Evolutionary conservation across 1,284 basidiomycete genomes (phyloP).

Genomic region (Porodaedalea pini): DNA sequence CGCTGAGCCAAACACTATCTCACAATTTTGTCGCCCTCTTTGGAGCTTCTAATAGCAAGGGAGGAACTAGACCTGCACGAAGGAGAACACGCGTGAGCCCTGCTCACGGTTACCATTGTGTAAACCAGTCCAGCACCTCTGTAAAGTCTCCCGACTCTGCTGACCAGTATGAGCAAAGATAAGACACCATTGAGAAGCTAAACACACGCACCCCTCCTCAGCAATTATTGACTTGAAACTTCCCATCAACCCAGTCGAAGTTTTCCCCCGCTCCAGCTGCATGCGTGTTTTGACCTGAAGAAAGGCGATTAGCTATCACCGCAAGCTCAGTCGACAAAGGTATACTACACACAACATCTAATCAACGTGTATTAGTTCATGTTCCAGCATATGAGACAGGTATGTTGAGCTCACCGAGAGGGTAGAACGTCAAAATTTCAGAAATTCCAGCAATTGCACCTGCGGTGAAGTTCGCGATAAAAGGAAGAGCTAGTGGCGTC

Average conservation of each 20-base stretch:
- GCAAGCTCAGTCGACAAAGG: constrained; percentile 23
- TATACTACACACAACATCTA: constrained; percentile 33
- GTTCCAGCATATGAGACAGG: neutral
- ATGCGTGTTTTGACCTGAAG: constrained; percentile 92
- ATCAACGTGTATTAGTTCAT: constrained; percentile 12
- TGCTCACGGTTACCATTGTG: neutral
- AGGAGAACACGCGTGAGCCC: neutral
- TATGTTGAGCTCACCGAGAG: constrained; percentile 59
- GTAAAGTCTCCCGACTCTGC: constrained; percentile 80
- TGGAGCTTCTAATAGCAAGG: constrained; percentile 92
- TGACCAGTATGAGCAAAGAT: neutral
- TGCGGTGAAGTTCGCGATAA: constrained; percentile 83
- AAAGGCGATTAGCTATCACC: constrained; percentile 25
- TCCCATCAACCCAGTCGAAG: constrained; percentile 75
- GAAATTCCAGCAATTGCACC: constrained; percentile 87
- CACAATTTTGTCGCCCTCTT: constrained; percentile 98
- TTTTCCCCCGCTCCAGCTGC: constrained; percentile 88
- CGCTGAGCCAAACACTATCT: constrained; percentile 24
- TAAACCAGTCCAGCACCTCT: constrained; percentile 52
- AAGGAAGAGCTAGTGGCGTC: constrained; percentile 66
- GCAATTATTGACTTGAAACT: constrained; percentile 75
- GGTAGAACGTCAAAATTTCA: constrained; percentile 92
- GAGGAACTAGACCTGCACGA: constrained; percentile 77
- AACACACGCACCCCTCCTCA: constrained; percentile 72
- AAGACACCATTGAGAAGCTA: neutral